Evolutionary conservation across 2,329 filamentous ascomycete species (phyloP), one percentile per base, ranked within the genome.

Genomic region (Talaromyces sp.): DNA sequence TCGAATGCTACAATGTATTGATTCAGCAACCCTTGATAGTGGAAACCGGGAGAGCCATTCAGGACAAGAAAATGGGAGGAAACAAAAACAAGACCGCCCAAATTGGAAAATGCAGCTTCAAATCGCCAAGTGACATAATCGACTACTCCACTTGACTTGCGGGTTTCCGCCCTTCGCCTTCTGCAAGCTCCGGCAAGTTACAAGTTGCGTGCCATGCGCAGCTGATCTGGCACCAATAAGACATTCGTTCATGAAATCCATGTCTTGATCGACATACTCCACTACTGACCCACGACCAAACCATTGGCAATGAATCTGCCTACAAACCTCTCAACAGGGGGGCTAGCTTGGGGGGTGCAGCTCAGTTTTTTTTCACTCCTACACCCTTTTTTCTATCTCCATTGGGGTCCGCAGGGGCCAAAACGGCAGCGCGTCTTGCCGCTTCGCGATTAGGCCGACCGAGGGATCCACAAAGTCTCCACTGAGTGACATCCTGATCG

Each of bases 91-190:
- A 35, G 47, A 41, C 6, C 13, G 10, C 49, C 54, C 41, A 24
- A 53, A 47, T 45, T n/a, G 50, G 54, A 32, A 56, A 56, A 56
- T 56, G 54, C 54, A 56, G 50, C 30, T 37, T 10, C 33, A 39
- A 7, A 27, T 20, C 13, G 20, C 14, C 2, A 20, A 43, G 27
- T 45, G 47, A 52, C 52, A 55, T 52, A 41, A 52, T 40, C 24
- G n/a, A n/a, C 10, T 17, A 19, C 35, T 47, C 45, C 45, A 39
- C 45, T 37, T 5, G 5, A 19, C 10, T 20, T 33, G n/a, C 36
- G n/a, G 9, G 42, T 2, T 33, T 10, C 17, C 4, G 19, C 20
- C 13, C 4, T 42, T 42, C 27, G 4, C n/a, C 22, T 17, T 42
- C 5, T 39, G 17, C 17, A 17, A 20, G 36, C 36, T 39, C 10